Base-by-base conservation (phyloP, 768 basidiomycete species). In the Boletus insuetus region DNA sequence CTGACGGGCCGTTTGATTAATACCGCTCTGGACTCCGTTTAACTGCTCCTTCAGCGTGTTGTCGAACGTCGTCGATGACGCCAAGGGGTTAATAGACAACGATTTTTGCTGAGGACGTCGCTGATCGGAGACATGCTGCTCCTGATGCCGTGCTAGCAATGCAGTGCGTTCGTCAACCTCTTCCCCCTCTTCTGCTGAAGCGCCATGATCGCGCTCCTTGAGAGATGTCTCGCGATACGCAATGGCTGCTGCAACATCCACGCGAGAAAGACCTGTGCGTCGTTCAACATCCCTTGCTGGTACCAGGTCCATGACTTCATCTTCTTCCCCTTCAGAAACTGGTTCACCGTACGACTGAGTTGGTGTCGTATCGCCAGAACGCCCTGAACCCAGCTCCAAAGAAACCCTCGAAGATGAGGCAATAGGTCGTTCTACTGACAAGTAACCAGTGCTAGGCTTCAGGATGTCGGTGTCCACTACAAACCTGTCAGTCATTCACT, bases 381-480 rank as follows among this genome's bases (percentile, higher is more conserved):
- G 73, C 54, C 74, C 34, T 19, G 7, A 39, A 35, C 14, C 73
- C 29, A 65, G 58, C 4, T 76, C 78, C 2, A 82, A 77, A 35
- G 77, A 77, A n/a, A 69, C 62, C 67, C 75, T 77, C 10, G 81
- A 83, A 32, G 75, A 75, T 22, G 69, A 65, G 39, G 61, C 69
- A 29, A 73, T 67, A 12, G 94, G 95, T 13, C 95, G 86, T 63
- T 93, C 84, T 55, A 92, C 86, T 38, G 85, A 77, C 67, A 89
- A 68, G 66, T 87, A 84, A 54, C 90, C 86, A 6, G 87, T 90
- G 55, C 89, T 88, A 4, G 94, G 94, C 70, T 98, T 98, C 46
- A 94, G 81, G 64, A 98, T 98, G 66, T 98, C 92, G 49, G 82
- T 89, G 55, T 97, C 95, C 95, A 98, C 90, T 92, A 41, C 14